Percentiles rank a stretch among this genome's conserved stretches.
These are phyloP conservation scores for Daldinia childiae DNA, from an alignment of 495 filamentous ascomycete genomes.

Conservation along the genomic window DNA sequence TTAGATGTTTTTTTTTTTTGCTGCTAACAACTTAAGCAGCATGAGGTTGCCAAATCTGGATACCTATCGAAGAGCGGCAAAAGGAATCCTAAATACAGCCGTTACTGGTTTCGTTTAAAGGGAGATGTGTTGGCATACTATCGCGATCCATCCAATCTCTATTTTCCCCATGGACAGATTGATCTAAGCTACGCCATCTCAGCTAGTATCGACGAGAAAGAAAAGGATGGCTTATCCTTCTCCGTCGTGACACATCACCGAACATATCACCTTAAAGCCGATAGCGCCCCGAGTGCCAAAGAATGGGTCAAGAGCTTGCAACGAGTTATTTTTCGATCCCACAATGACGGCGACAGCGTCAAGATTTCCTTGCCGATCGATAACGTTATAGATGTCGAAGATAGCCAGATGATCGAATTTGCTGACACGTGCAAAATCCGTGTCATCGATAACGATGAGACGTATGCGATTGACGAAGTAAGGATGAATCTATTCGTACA, in stretches of 20 bases:
- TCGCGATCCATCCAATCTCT: conserved; percentile 80
- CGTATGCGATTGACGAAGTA: conserved; percentile 95
- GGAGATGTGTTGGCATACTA: conserved; percentile 97
- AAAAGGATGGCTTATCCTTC: conserved; percentile 80
- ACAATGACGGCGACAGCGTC: conserved; percentile 96
- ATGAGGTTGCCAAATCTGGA: conserved; percentile 84
- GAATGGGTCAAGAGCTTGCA: conserved; percentile 97
- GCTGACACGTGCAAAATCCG: conserved; percentile 94
- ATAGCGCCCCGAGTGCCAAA: conserved; percentile 87
- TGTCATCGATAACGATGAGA: conserved; percentile 90
- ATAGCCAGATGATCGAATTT: conserved; percentile 89
- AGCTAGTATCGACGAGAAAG: conserved; percentile 75
- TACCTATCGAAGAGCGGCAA: conserved; percentile 89
- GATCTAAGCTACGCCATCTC: conserved; percentile 93
- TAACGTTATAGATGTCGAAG: conserved; percentile 92
- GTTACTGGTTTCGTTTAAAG: conserved; percentile 97
- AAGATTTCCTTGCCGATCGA: conserved; percentile 92
- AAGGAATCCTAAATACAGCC: conserved; percentile 86
- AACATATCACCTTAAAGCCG: conserved; percentile 88
- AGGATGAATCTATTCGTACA: conserved; percentile 27
- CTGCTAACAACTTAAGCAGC: conserved; percentile 57
- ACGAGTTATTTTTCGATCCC: conserved; percentile 92
- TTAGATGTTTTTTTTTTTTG: neutral
- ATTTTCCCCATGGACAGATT: conserved; percentile 92
- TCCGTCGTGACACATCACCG: conserved; percentile 83